Conservation (phyloP, 257 asterid genomes). For the Salvia miltiorrhiza region DNA sequence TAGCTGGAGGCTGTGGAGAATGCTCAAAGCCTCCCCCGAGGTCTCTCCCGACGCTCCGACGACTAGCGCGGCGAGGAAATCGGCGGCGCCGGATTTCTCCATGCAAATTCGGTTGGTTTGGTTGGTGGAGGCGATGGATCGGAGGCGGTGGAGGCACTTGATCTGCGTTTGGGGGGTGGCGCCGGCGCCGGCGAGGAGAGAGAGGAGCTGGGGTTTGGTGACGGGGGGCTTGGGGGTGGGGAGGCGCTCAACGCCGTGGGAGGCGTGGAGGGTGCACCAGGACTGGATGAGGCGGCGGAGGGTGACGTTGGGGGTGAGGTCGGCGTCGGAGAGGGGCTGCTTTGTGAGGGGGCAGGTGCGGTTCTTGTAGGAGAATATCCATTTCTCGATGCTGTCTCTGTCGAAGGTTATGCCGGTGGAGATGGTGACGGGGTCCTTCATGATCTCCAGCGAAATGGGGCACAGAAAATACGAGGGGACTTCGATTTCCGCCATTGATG, state of each 20-base stretch:
- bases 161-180: constrained; percentile 32
- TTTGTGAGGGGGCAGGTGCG: constrained; percentile 67
- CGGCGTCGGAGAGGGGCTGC: constrained; percentile 38
- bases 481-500: constrained; percentile 46
- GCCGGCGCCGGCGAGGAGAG: constrained; percentile 44
- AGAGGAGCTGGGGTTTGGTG: constrained; percentile 46
- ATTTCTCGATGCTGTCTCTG: constrained; percentile 67
- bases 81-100: constrained; percentile 56
- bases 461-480: constrained; percentile 78
- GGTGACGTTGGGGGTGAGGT: constrained; percentile 65
- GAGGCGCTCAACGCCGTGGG: constrained; percentile 61
- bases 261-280: constrained; percentile 73
- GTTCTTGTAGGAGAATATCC: constrained; percentile 53
- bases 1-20: constrained; percentile 53
- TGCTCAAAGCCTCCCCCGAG: constrained; percentile 52
- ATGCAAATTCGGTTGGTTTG: constrained; percentile 57
- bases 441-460: constrained; percentile 69
- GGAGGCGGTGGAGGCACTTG: constrained; percentile 40
- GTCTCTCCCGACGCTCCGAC: constrained; percentile 14
- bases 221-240: constrained; percentile 78
- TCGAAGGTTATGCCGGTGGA: constrained; percentile 84
- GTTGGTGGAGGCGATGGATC: constrained; percentile 55
- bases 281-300: constrained; percentile 82
- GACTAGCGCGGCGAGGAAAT: constrained; percentile 50
- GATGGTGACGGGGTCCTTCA: constrained; percentile 81